A percentile compares a stretch with the other conserved stretches of the same genome.
phyloP scores from a whole-genome alignment of 139 green algal species.

The Chlamydomonas sp. region DNA sequence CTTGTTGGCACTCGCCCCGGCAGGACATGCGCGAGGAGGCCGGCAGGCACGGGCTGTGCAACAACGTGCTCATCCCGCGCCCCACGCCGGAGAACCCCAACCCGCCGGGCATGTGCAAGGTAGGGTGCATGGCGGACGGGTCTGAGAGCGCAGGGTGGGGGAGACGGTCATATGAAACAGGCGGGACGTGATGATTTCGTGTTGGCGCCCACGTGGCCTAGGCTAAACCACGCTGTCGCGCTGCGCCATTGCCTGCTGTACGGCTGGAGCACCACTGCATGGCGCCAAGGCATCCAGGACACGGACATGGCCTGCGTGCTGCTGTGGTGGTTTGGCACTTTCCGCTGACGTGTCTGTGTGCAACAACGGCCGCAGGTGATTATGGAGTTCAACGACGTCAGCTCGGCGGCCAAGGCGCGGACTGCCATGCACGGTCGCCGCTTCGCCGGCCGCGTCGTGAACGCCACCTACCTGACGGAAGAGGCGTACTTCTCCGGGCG shows the following conservation, averaged over 20 bases:
- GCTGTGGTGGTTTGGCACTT: not conserved
- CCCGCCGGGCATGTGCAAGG: conserved; percentile 77
- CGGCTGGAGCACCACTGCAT: not conserved
- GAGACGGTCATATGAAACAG: too few species aligned
- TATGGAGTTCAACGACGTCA: conserved; percentile 81
- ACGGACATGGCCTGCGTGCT: not conserved
- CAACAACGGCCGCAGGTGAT: conserved; percentile 60
- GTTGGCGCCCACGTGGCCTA: too few species aligned
- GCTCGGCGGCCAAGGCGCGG: conserved; percentile 66
- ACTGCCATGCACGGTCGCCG: conserved; percentile 87
- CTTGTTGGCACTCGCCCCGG: not conserved
- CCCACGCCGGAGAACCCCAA: conserved; percentile 56
- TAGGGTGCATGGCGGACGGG: not conserved
- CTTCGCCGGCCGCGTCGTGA: conserved; percentile 86
- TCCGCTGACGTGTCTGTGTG: not conserved
- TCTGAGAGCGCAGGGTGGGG: too few species aligned
- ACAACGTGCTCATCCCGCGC: conserved; percentile 78
- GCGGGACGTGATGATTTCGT: too few species aligned
- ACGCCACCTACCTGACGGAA: conserved; percentile 79
- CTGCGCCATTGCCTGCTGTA: not conserved
- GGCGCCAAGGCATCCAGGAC: not conserved
- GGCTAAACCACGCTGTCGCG: too few species aligned
- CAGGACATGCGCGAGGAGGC: conserved; percentile 70
- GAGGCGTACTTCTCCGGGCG: conserved; percentile 60
- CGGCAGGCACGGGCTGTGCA: conserved; percentile 55